Conservation (phyloP, 257 asterid genomes). For the Cordia subcordata region DNA sequence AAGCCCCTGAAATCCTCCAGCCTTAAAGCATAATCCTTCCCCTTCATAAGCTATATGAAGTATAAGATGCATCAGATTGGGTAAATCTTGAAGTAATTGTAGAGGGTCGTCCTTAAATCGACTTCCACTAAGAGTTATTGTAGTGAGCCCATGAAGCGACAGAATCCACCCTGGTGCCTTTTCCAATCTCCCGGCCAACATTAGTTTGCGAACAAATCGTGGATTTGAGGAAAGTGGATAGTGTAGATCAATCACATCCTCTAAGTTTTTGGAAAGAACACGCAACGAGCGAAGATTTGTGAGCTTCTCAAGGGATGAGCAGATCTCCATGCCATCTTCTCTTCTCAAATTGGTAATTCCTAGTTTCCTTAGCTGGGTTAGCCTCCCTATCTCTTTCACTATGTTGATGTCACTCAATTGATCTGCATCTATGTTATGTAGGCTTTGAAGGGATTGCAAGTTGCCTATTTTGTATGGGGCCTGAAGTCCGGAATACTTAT, state of each 20-base stretch:
- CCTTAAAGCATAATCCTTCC: conserved; percentile 19
- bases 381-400: conserved; percentile 20
- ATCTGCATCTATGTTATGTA: conserved; percentile 8
- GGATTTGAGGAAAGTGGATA: conserved; percentile 2
- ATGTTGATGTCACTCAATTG: conserved; percentile 7
- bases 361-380: conserved; percentile 16
- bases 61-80: conserved; percentile 16
- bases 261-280: background rate
- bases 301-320: conserved; percentile 24
- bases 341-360: conserved; percentile 19
- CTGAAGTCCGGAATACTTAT: conserved; percentile 4
- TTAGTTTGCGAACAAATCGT: conserved; percentile 9
- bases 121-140: conserved; percentile 8
- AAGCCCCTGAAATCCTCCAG: conserved; percentile 28
- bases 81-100: conserved; percentile 24
- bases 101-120: conserved; percentile 18
- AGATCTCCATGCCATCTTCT: conserved; percentile 21
- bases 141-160: conserved; percentile 16
- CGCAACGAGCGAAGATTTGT: conserved; percentile 11
- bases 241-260: background rate
- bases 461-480: conserved; percentile 16
- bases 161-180: conserved; percentile 26
- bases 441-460: conserved; percentile 10
- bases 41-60: conserved; percentile 22
- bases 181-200: conserved; percentile 14